These are phyloP conservation scores for Friedmanniomyces simplex DNA, from an alignment of 495 filamentous ascomycete species.

Conservation along the genomic window DNA sequence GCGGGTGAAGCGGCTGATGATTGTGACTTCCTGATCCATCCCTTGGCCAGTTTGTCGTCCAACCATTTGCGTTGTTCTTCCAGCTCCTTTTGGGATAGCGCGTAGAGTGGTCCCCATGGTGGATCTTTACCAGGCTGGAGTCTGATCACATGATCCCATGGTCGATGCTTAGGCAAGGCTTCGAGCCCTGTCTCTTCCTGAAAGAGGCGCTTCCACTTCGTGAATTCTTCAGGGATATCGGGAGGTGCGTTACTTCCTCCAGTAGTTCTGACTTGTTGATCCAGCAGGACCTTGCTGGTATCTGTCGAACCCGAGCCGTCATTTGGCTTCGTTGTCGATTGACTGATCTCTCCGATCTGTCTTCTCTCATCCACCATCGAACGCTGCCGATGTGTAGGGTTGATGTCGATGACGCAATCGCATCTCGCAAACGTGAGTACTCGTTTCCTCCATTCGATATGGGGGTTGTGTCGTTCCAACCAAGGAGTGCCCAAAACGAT, in stretches of 20 bases:
- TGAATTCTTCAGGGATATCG: conserved; percentile 5
- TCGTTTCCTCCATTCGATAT: neutral
- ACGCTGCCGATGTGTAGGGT: neutral
- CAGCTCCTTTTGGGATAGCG: conserved; percentile 10
- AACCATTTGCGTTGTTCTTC: too few species aligned
- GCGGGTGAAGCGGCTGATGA: conserved; percentile 9
- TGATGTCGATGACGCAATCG: conserved; percentile 1
- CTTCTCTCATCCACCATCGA: neutral
- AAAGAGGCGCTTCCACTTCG: neutral
- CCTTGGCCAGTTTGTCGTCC: conserved; percentile 4
- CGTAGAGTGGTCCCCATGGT: conserved; percentile 10
- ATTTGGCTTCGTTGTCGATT: neutral
- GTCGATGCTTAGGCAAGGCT: conserved; percentile 8
- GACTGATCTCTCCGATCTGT: neutral
- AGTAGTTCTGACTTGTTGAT: too few species aligned
- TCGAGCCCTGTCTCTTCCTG: conserved; percentile 1
- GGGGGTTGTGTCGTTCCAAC: too few species aligned
- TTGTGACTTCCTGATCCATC: conserved; percentile 21
- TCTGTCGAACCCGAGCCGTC: neutral
- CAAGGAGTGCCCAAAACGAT: too few species aligned
- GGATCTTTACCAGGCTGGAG: too few species aligned
- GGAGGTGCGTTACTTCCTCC: conserved; percentile 1
- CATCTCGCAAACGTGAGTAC: neutral
- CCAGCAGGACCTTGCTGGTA: neutral
- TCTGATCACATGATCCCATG: conserved; percentile 1